Evolutionary conservation across 495 filamentous ascomycete species (phyloP).

Genomic region (Podospora appendiculata): DNA sequence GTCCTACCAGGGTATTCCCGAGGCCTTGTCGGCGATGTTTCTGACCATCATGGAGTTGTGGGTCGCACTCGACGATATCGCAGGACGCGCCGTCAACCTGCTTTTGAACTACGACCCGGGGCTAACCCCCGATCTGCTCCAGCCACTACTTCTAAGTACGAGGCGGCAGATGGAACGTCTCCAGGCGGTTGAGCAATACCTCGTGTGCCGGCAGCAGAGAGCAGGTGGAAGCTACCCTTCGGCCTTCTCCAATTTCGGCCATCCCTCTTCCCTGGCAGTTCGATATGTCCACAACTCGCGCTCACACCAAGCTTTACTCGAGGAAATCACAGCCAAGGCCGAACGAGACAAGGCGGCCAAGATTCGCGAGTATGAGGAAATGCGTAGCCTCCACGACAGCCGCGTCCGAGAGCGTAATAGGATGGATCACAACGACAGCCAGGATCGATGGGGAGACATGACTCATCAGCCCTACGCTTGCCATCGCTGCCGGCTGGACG

Average conservation of each 20-base stretch:
- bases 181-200: slow-evolving; percentile 39
- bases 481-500: slow-evolving; percentile 17
- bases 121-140: slow-evolving; percentile 33
- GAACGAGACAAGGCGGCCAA: slow-evolving; percentile 35
- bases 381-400: no score
- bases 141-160: slow-evolving; percentile 41
- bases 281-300: slow-evolving; percentile 43
- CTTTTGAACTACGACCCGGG: slow-evolving; percentile 45
- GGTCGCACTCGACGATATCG: slow-evolving; percentile 52
- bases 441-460: background rate
- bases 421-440: no score
- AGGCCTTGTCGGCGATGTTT: slow-evolving; percentile 49
- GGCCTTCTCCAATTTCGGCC: slow-evolving; percentile 29
- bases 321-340: slow-evolving; percentile 33
- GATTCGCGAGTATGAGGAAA: slow-evolving; percentile 10
- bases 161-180: slow-evolving; percentile 45
- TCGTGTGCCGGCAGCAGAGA: slow-evolving; percentile 21
- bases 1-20: slow-evolving; percentile 38
- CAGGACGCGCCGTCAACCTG: slow-evolving; percentile 27
- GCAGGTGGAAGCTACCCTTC: slow-evolving; percentile 11
- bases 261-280: slow-evolving; percentile 39
- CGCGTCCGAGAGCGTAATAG: no score
- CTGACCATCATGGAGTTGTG: slow-evolving; percentile 56
- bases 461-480: slow-evolving; percentile 19
- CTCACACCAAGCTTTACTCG: slow-evolving; percentile 30